A percentile compares a stretch with the other conserved stretches of the same genome.
These are phyloP conservation scores for Musa schizocarpa DNA, from an alignment of 176 grass and related monocot species.

Conservation along the genomic window DNA sequence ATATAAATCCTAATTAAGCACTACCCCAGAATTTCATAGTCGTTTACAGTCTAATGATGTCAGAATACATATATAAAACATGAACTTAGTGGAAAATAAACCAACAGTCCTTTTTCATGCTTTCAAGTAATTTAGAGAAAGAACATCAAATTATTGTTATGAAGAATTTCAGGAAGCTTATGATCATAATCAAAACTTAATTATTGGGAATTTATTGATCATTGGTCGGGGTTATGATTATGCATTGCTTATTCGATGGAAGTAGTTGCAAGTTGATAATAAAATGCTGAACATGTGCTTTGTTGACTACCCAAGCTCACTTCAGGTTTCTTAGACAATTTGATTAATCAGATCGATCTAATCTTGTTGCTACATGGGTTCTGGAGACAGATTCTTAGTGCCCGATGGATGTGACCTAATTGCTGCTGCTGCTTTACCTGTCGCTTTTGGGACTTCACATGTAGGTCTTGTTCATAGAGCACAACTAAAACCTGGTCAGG, in stretches of 20 bases:
- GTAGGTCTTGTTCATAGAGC: slow-evolving; percentile 77
- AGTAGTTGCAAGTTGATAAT: not conserved
- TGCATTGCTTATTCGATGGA: too few species aligned
- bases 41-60: too few species aligned
- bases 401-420: slow-evolving; percentile 87
- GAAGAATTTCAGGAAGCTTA: not conserved
- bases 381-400: slow-evolving; percentile 49
- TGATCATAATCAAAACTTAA: not conserved
- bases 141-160: too few species aligned
- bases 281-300: not conserved
- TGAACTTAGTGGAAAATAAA: too few species aligned
- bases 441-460: slow-evolving; percentile 90
- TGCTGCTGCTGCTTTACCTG: slow-evolving; percentile 73
- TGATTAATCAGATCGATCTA: not conserved
- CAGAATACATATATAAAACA: too few species aligned
- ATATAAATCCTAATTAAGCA: too few species aligned
- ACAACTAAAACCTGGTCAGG: slow-evolving; percentile 76
- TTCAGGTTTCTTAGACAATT: not conserved
- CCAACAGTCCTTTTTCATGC: too few species aligned
- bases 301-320: not conserved
- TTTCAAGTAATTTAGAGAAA: too few species aligned
- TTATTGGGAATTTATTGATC: not conserved
- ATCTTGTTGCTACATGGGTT: slow-evolving; percentile 2
- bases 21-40: too few species aligned
- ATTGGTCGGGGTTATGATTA: too few species aligned